These are phyloP conservation scores for Esteya vermicola DNA, from an alignment of 2,329 filamentous ascomycete species.

Conservation along the genomic window DNA sequence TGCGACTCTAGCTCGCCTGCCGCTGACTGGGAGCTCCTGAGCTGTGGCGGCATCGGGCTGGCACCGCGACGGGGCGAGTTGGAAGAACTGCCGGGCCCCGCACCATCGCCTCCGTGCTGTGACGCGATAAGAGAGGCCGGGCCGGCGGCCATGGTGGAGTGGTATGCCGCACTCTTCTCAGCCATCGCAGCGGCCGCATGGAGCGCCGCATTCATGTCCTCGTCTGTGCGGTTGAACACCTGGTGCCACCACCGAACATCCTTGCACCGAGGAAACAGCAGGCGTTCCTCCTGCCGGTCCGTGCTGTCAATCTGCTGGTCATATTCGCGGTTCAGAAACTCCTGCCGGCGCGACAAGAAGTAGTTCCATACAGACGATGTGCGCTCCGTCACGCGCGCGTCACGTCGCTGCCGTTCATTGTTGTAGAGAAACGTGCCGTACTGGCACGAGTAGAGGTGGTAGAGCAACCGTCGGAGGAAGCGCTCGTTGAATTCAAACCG, in stretches of 20 bases:
- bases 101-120: slow-evolving; percentile 29
- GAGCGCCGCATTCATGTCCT: slow-evolving; percentile 76
- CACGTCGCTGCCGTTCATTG: slow-evolving; percentile 74
- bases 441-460: slow-evolving; percentile 90
- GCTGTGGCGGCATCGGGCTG: slow-evolving; percentile 21
- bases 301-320: slow-evolving; percentile 64
- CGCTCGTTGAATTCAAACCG: slow-evolving; percentile 95
- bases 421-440: slow-evolving; percentile 96
- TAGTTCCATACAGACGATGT: slow-evolving; percentile 93
- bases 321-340: slow-evolving; percentile 76
- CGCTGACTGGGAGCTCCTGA: slow-evolving; percentile 13
- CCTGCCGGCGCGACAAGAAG: slow-evolving; percentile 64
- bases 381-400: slow-evolving; percentile 51
- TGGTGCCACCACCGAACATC: slow-evolving; percentile 93
- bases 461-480: slow-evolving; percentile 76
- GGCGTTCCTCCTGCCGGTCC: slow-evolving; percentile 61
- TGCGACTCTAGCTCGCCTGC: slow-evolving; percentile 8
- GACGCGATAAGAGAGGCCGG: slow-evolving; percentile 6
- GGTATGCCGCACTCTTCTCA: slow-evolving; percentile 18
- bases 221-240: slow-evolving; percentile 69
- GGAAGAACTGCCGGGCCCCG: neutral
- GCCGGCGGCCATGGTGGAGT: slow-evolving; percentile 5
- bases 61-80: slow-evolving; percentile 15
- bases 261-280: slow-evolving; percentile 64
- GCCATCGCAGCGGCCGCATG: slow-evolving; percentile 39